These are phyloP conservation scores for Turritis glabra DNA, from an alignment of 345 rosid genomes.

Conservation along the genomic window DNA sequence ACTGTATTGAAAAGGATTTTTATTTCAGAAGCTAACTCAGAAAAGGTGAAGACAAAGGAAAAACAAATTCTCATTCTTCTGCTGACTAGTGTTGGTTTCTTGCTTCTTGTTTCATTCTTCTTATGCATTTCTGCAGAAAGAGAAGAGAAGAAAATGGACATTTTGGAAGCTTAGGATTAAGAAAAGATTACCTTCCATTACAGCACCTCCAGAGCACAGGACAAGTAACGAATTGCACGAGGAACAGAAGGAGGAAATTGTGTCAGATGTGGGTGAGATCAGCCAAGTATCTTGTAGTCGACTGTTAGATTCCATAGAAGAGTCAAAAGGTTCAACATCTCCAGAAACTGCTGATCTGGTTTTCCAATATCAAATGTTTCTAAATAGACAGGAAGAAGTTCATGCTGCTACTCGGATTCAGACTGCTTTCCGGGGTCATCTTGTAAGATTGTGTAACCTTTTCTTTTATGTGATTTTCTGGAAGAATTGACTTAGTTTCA, in stretches of 20 bases:
- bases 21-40: conserved; percentile 55
- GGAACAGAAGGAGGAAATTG: conserved; percentile 44
- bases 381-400: conserved; percentile 31
- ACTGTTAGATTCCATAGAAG: conserved; percentile 40
- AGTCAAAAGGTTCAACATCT: conserved; percentile 24
- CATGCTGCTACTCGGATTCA: conserved; percentile 66
- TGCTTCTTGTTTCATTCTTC: not conserved
- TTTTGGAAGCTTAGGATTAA: conserved; percentile 58
- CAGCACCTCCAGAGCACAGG: conserved; percentile 51
- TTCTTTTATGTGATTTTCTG: not conserved
- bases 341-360: conserved; percentile 33
- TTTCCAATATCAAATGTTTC: conserved; percentile 31
- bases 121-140: conserved; percentile 45
- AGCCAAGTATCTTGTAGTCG: conserved; percentile 44
- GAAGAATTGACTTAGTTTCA: not conserved
- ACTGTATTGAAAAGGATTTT: conserved; percentile 68
- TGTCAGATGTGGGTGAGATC: conserved; percentile 55
- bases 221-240: conserved; percentile 45
- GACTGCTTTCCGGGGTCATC: conserved; percentile 69
- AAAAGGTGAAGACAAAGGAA: conserved; percentile 49
- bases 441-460: conserved; percentile 52
- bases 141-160: conserved; percentile 68
- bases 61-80: not conserved
- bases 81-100: not conserved
- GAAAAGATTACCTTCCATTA: conserved; percentile 51